Evolutionary conservation across 805 yeast species (phyloP).

Genomic region (Sugiyamaella smithiae): DNA sequence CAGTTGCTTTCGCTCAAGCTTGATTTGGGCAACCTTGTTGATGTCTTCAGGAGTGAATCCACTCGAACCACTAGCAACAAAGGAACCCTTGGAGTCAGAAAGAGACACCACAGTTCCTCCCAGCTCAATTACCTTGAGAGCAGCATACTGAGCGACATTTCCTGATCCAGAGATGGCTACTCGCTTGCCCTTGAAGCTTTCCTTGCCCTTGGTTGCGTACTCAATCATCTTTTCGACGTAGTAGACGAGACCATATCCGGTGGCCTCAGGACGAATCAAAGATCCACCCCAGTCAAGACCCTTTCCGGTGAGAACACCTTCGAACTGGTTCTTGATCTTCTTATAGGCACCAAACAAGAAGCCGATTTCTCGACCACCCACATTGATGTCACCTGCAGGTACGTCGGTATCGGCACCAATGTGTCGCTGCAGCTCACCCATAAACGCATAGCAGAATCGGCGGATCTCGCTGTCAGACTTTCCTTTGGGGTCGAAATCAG

Average conservation of each 20-base stretch:
- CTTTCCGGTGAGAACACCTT: conserved; percentile 97
- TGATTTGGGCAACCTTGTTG: conserved; percentile 73
- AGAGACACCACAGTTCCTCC: conserved; percentile 94
- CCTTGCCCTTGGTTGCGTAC: conserved; percentile 85
- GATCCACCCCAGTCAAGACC: conserved; percentile 99
- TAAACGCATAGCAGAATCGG: conserved; percentile 93
- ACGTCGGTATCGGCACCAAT: conserved; percentile 97
- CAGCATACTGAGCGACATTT: conserved; percentile 99
- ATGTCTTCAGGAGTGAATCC: conserved; percentile 88
- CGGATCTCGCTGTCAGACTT: conserved; percentile 90
- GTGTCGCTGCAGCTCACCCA: conserved; percentile 93
- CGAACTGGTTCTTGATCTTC: conserved; percentile 84
- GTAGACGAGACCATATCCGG: conserved; percentile 97
- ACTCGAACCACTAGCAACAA: conserved; percentile 55
- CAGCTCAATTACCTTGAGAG: conserved; percentile 92
- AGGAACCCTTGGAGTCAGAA: conserved; percentile 92
- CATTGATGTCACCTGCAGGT: conserved; percentile 99
- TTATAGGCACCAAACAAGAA: conserved; percentile 97
- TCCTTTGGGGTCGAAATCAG: conserved; percentile 97
- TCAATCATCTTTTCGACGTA: conserved; percentile 97
- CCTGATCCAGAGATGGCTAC: conserved; percentile 98
- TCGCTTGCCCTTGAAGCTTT: conserved; percentile 85
- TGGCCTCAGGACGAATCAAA: conserved; percentile 97
- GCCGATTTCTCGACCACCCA: conserved; percentile 95
- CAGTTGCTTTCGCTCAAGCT: conserved; percentile 63